These are phyloP conservation scores for Pascua guehoae DNA, from an alignment of 1,284 basidiomycete species.

Conservation along the genomic window DNA sequence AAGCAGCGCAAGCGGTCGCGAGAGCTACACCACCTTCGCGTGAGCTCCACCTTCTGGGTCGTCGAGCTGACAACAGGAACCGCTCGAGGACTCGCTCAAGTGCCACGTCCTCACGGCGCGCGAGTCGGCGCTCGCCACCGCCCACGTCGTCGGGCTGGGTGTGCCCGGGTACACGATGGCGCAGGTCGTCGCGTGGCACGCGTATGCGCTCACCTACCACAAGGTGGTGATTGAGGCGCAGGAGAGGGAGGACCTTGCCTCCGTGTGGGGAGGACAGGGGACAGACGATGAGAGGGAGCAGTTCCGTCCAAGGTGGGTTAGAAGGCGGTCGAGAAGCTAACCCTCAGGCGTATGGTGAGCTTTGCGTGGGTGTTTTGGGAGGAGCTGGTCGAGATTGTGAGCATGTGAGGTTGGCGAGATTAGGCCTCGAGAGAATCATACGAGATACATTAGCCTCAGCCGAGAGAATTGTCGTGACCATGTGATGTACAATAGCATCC, in stretches of 20 bases:
- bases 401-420: not conserved
- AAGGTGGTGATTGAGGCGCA: constrained; percentile 35
- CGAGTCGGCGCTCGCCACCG: constrained; percentile 17
- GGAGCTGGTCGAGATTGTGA: constrained; percentile 33
- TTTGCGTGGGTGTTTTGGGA: constrained; percentile 45
- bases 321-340: constrained; percentile 1
- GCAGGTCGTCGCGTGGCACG: constrained; percentile 36
- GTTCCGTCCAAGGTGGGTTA: constrained; percentile 23
- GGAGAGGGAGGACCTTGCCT: constrained; percentile 16
- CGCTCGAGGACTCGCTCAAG: constrained; percentile 31
- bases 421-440: too few relatives aligned
- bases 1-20: constrained; percentile 32
- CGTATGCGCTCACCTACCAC: constrained; percentile 36
- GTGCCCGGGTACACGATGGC: constrained; percentile 15
- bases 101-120: constrained; percentile 22
- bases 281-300: constrained; percentile 10
- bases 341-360: constrained; percentile 35
- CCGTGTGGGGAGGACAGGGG: constrained; percentile 2
- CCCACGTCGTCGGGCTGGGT: constrained; percentile 6
- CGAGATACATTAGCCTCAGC: too few relatives aligned
- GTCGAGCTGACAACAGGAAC: constrained; percentile 25
- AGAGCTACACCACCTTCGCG: constrained; percentile 18
- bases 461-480: too few relatives aligned
- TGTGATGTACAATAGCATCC: too few relatives aligned
- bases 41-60: not conserved